Conservation (phyloP, 1,139 yeast species). For the Sugiyamaella japonica region DNA sequence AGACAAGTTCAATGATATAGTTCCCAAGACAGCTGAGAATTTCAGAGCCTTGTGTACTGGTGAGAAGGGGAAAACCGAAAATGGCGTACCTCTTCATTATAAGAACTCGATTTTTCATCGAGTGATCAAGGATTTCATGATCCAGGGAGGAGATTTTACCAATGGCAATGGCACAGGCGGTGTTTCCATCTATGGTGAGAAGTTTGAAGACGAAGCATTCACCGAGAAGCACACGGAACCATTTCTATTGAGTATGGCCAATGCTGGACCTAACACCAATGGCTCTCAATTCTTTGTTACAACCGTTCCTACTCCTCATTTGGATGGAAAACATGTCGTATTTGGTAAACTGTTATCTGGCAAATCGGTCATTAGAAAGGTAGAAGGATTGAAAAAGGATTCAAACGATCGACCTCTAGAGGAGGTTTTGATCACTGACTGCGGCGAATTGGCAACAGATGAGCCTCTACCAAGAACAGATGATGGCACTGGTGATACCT, state of each 20-base stretch:
- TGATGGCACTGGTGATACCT: constrained; percentile 81
- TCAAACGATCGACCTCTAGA: constrained; percentile 68
- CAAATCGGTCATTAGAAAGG: constrained; percentile 71
- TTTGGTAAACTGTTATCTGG: constrained; percentile 89
- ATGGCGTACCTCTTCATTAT: constrained; percentile 66
- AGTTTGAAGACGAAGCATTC: constrained; percentile 93
- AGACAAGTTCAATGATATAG: constrained; percentile 52
- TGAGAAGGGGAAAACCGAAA: constrained; percentile 63
- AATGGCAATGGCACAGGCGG: constrained; percentile 91
- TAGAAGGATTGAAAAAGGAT: constrained; percentile 63
- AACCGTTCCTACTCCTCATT: constrained; percentile 76
- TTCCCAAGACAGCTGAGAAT: constrained; percentile 92
- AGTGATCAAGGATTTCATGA: constrained; percentile 61
- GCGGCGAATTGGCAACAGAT: constrained; percentile 68
- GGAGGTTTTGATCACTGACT: constrained; percentile 65
- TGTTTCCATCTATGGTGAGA: constrained; percentile 91
- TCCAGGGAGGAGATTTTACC: constrained; percentile 89
- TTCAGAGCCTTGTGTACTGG: constrained; percentile 91
- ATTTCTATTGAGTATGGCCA: constrained; percentile 91
- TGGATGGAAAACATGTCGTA: constrained; percentile 94
- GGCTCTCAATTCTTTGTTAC: constrained; percentile 93
- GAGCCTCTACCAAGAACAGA: constrained; percentile 43
- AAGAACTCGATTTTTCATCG: constrained; percentile 90
- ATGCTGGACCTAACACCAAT: constrained; percentile 92
- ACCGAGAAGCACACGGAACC: constrained; percentile 75